Base-by-base conservation (phyloP, 2,329 filamentous ascomycete genomes). In the Botrytis medusae region DNA sequence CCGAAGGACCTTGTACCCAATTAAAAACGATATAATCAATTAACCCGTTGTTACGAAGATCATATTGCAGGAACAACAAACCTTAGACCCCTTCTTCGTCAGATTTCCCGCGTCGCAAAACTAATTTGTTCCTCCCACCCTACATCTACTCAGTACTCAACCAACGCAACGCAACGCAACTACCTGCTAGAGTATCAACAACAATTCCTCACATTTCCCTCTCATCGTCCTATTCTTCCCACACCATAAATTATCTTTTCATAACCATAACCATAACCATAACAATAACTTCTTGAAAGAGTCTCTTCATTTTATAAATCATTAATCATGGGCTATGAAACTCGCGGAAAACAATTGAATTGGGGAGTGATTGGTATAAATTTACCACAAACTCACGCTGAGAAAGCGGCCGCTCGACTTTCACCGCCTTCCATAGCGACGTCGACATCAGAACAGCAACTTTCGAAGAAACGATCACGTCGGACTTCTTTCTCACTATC, bases 301-400 rank as follows among this genome's bases (percentile, higher is more conserved):
- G 62, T 48, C 46, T 57, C 69, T 77, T 77, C 75, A 74, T 68
- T 71, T 64, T 62, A 74, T 34, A 42, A 72, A 62, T 59, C 51
- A 74, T 54, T 73, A 51, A 77, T 40, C n/a, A 97, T 97, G 94
- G 92, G 92, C 81, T 98, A 98, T 87, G 97, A 98, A 84, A 98
- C 95, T 78, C 93, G 95, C 84, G 92, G 95, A 84, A 98, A 98
- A 87, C 97, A 94, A 81, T 86, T 99, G 78, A 98, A 95, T 76
- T 87, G 98, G 81, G 93, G 94, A 74, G 97, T 94, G 78, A 88
- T 98, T 80, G 96, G 96, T 82, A 97, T 98, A 79, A 93, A 96
- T 80, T 87, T 98, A 77, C 91, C 93, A 77, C 89, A 92, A 79
- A 86, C 87, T 79, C 85, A 90, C 79, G 87, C 90, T 79, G 84